phyloP scores from a whole-genome alignment of 768 basidiomycete genomes.

The Lactifluus rugatus region DNA sequence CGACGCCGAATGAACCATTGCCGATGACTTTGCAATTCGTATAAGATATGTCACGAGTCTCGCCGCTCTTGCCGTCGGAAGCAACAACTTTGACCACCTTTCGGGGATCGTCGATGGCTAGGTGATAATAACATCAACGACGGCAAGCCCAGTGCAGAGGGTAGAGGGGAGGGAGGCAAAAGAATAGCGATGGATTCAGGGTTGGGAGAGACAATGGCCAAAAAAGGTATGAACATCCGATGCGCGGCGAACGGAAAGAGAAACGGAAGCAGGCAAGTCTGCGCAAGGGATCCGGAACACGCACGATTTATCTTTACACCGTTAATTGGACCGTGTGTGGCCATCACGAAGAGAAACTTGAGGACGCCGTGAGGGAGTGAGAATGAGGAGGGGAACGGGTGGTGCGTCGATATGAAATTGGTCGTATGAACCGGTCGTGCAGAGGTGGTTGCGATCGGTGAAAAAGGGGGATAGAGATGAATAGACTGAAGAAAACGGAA shows the following conservation, averaged over 20 bases:
- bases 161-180: not conserved
- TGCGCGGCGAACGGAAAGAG: conserved; percentile 21
- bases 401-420: conserved; percentile 11
- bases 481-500: not conserved
- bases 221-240: conserved; percentile 25
- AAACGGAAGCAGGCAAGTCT: conserved; percentile 10
- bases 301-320: conserved; percentile 75
- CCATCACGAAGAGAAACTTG: conserved; percentile 31
- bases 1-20: conserved; percentile 98
- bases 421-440: conserved; percentile 4
- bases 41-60: conserved; percentile 81
- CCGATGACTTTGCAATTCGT: conserved; percentile 98
- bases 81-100: conserved; percentile 93
- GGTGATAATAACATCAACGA: conserved; percentile 21
- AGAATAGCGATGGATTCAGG: conserved; percentile 5
- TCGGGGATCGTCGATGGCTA: conserved; percentile 91
- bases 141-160: conserved; percentile 26
- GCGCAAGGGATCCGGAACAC: conserved; percentile 27
- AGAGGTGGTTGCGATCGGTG: conserved; percentile 2
- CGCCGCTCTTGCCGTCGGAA: conserved; percentile 88
- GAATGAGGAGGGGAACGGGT: not conserved
- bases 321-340: conserved; percentile 70
- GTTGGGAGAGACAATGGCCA: conserved; percentile 12
- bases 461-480: not conserved
- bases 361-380: not conserved